Evolutionary conservation across 164 flowering plant species (phyloP).

Genomic region (Malania oleifera): DNA sequence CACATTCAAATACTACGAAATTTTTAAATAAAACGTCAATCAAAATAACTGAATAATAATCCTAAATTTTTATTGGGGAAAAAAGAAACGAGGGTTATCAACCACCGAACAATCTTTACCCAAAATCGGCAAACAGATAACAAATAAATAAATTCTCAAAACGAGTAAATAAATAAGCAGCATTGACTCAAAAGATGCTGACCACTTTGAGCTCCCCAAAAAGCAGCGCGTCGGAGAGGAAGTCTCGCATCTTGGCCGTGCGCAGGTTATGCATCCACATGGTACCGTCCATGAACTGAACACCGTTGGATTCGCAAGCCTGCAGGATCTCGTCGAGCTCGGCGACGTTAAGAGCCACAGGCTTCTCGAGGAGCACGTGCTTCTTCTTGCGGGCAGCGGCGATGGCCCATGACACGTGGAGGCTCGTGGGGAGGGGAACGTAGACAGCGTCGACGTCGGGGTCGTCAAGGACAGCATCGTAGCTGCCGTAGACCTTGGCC

Average conservation of each 20-base stretch:
- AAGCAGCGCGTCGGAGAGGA: constrained; percentile 32
- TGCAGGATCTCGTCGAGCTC: constrained; percentile 47
- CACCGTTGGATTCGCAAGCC: constrained; percentile 55
- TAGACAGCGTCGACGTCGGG: constrained; percentile 63
- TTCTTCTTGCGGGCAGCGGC: constrained; percentile 54
- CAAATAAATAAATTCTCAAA: not conserved
- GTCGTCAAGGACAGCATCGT: constrained; percentile 60
- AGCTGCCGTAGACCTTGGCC: constrained; percentile 52
- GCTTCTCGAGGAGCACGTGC: constrained; percentile 71
- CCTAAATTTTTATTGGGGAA: too few relatives aligned
- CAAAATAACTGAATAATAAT: too few relatives aligned
- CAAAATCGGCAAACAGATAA: too few relatives aligned
- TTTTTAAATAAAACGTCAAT: too few relatives aligned
- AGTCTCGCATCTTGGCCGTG: constrained; percentile 50
- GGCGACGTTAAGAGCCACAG: constrained; percentile 45
- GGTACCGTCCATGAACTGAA: constrained; percentile 79
- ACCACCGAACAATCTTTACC: too few relatives aligned
- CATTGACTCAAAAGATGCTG: not conserved
- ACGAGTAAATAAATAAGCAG: not conserved
- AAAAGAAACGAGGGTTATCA: too few relatives aligned
- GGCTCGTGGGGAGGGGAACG: constrained; percentile 59
- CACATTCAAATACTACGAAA: too few relatives aligned
- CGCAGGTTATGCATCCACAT: constrained; percentile 84
- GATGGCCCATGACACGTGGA: constrained; percentile 56
- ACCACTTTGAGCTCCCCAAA: constrained; percentile 58